phyloP scores from a whole-genome alignment of 2,329 filamentous ascomycete genomes.

The Macroventuria anomochaeta region DNA sequence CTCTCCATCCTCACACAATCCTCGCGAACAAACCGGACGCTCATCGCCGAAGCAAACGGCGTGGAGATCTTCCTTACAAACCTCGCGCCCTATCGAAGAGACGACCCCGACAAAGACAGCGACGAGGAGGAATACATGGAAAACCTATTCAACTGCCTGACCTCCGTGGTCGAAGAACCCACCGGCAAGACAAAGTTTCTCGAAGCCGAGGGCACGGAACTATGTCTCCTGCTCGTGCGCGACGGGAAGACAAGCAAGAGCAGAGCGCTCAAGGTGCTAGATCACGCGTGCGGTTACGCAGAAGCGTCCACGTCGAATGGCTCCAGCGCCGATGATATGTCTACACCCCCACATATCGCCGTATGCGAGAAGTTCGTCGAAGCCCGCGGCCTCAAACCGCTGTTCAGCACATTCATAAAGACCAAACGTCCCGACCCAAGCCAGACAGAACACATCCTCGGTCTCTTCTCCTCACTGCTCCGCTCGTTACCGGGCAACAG shows the following conservation, averaged over 20 bases:
- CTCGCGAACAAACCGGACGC: constrained; percentile 68
- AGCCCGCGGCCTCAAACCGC: constrained; percentile 79
- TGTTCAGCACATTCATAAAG: constrained; percentile 90
- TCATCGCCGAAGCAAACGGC: constrained; percentile 70
- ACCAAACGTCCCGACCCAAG: constrained; percentile 75
- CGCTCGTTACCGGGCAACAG: constrained; percentile 80
- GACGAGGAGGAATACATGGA: constrained; percentile 95
- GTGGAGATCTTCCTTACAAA: constrained; percentile 83
- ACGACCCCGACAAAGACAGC: constrained; percentile 82
- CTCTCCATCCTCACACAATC: constrained; percentile 87
- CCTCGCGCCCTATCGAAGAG: constrained; percentile 81
- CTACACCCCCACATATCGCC: constrained; percentile 52
- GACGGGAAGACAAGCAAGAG: constrained; percentile 81
- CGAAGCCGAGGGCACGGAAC: constrained; percentile 88
- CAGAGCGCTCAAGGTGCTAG: constrained; percentile 79
- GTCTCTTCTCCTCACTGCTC: constrained; percentile 83
- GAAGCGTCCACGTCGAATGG: constrained; percentile 13
- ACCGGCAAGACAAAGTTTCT: constrained; percentile 81
- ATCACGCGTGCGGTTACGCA: constrained; percentile 75
- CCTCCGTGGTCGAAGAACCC: constrained; percentile 77
- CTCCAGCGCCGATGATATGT: not conserved
- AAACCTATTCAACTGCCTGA: constrained; percentile 87
- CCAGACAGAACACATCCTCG: constrained; percentile 78
- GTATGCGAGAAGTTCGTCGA: constrained; percentile 82
- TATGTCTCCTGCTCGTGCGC: constrained; percentile 84